A percentile compares a stretch with the other conserved stretches of the same genome.
These are phyloP conservation scores for Trichoderma cornu-damae DNA, from an alignment of 2,329 filamentous ascomycete species.

Conservation along the genomic window DNA sequence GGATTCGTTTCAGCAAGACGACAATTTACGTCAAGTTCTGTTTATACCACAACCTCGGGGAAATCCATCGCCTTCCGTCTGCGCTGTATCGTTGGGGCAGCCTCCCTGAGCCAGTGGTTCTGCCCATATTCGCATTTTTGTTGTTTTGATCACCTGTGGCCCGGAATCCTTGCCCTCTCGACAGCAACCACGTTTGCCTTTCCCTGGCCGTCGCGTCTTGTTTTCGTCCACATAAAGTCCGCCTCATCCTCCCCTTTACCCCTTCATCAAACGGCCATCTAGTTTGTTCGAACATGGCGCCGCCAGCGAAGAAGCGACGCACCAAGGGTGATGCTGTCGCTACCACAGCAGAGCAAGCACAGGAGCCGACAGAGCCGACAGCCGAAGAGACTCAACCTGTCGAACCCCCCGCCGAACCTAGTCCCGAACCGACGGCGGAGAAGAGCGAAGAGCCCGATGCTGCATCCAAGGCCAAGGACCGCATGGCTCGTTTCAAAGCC, in stretches of 20 bases:
- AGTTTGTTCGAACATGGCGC: constrained; percentile 23
- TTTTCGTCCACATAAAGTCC: neutral
- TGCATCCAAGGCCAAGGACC: constrained; percentile 54
- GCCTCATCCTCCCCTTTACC: neutral
- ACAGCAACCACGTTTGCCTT: neutral
- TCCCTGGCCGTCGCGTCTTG: neutral
- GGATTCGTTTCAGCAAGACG: neutral
- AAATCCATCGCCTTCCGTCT: neutral
- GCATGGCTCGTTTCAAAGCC: constrained; percentile 78
- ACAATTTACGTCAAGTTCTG: neutral
- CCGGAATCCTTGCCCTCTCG: neutral
- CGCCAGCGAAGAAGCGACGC: constrained; percentile 29
- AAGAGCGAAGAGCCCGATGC: constrained; percentile 27
- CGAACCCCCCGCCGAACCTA: neutral
- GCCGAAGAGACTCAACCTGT: neutral
- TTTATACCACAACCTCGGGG: neutral
- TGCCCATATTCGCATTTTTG: too few species aligned
- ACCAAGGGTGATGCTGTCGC: constrained; percentile 19
- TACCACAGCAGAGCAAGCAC: constrained; percentile 8
- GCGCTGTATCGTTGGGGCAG: neutral
- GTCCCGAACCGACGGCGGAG: constrained; percentile 20
- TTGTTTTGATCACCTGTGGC: too few species aligned
- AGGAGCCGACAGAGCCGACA: neutral
- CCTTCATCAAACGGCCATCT: neutral
- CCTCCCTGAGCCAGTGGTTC: too few species aligned